phyloP scores from a whole-genome alignment of 2,329 filamentous ascomycete genomes.

The Lecanosticta acicola region DNA sequence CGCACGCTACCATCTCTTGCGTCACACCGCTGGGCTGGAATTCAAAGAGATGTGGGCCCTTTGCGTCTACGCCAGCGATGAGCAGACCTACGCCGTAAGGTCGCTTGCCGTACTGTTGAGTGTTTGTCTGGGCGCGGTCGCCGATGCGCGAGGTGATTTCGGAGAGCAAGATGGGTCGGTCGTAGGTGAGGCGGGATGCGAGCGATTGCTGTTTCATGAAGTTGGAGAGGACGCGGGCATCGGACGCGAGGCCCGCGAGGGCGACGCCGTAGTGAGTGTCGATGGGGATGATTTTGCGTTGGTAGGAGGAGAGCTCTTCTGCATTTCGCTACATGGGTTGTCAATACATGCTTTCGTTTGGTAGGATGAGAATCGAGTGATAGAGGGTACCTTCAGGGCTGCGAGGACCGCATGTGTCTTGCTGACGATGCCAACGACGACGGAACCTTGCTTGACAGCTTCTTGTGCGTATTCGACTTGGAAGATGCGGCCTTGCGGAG shows the following conservation, averaged over 20 bases:
- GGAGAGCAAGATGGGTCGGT: constrained; percentile 83
- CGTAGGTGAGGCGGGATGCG: constrained; percentile 90
- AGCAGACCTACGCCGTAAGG: constrained; percentile 93
- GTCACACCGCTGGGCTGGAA: constrained; percentile 96
- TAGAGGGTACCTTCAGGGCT: constrained; percentile 74
- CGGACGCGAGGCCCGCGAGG: constrained; percentile 92
- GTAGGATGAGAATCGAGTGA: constrained; percentile 1
- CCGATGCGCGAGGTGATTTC: constrained; percentile 88
- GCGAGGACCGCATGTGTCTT: constrained; percentile 96
- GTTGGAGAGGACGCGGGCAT: constrained; percentile 98
- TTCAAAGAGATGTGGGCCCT: constrained; percentile 92
- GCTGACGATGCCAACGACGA: constrained; percentile 93
- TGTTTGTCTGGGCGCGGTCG: constrained; percentile 95
- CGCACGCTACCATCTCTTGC: constrained; percentile 94
- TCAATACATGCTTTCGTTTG: constrained; percentile 1
- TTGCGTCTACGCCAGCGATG: constrained; percentile 88
- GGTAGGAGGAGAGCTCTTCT: constrained; percentile 98
- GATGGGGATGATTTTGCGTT: constrained; percentile 97
- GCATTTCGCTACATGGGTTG: constrained; percentile 69
- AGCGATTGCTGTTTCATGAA: constrained; percentile 99
- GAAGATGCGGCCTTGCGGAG: constrained; percentile 97
- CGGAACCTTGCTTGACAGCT: constrained; percentile 97
- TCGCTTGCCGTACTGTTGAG: constrained; percentile 92
- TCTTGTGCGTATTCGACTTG: constrained; percentile 99
- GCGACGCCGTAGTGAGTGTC: constrained; percentile 94